Percentiles rank a stretch among this genome's conserved stretches.
Evolutionary conservation across 2,329 filamentous ascomycete genomes (phyloP).

Genomic region (Botrytis galanthina): DNA sequence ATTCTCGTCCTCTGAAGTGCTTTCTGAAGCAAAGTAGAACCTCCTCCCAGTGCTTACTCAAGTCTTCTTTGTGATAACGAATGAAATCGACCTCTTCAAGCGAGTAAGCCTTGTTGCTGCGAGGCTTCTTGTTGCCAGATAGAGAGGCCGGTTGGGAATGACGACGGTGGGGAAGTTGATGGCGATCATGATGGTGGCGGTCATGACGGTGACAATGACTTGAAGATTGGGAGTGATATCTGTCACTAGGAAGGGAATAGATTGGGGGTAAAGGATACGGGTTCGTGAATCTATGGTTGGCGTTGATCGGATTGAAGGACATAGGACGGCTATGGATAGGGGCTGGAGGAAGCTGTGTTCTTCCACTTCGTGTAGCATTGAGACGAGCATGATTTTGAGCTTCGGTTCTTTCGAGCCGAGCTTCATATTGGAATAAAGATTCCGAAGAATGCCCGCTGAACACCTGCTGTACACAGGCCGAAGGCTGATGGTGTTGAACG

Average conservation of each 20-base stretch:
- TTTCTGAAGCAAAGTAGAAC: conserved; percentile 12
- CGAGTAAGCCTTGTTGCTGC: conserved; percentile 25
- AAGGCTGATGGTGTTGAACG: conserved; percentile 3
- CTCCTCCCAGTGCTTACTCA: conserved; percentile 15
- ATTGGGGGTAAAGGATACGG: neutral
- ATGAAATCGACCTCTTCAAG: conserved; percentile 25
- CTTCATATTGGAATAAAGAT: neutral
- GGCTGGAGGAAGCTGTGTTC: conserved; percentile 2
- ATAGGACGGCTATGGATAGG: conserved; percentile 4
- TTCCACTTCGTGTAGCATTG: neutral
- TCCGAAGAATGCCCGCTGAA: neutral
- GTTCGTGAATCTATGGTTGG: neutral
- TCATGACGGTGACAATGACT: neutral
- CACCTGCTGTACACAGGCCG: neutral
- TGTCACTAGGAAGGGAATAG: neutral
- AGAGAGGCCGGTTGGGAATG: neutral
- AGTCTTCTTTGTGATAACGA: conserved; percentile 24
- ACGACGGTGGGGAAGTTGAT: neutral
- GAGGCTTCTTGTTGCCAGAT: conserved; percentile 3
- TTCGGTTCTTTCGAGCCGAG: neutral
- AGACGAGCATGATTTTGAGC: neutral
- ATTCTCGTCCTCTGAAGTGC: conserved; percentile 1
- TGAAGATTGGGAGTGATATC: neutral
- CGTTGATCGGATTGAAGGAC: neutral
- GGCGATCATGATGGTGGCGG: neutral